Evolutionary conservation across 2,329 filamentous ascomycete species (phyloP), one percentile per base, ranked within the genome.

Genomic region (Domatiomyces globalis): DNA sequence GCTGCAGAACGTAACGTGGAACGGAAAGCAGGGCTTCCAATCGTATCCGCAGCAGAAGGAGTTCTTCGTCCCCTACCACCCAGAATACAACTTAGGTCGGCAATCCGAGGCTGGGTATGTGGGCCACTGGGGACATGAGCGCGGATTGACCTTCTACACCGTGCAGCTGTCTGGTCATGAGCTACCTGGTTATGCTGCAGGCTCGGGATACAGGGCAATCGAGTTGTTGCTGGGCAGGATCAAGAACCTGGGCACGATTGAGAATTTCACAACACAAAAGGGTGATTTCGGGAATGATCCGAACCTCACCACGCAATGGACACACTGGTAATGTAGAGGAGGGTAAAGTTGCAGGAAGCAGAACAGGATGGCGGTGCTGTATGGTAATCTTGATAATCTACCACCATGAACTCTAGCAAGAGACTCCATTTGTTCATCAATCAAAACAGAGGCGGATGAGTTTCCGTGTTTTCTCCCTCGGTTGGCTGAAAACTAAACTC

Each of bases 141-240:
- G 71, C 20, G 71, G 71, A 0, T 52, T 74, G 51, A 72, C 67
- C 0, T 74, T 72, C 54, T 53, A 54, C 36, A 18, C 48, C 5
- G 56, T 61, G 12, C 46, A 57, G 8, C 45, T 61, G 25, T 49
- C 54, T 10, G 60, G 60, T 22, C 60, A 62, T 45, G 57, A 56
- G 45, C 29, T 58, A 39, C 53, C 55, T 1, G 53, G 53, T 4
- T 56, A 57, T 45, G 46, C 80, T 18, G 82, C 84, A 0, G 75
- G 73, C 15, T 80, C 79, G 0, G 76, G 81, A 0, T 86, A 84
- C 63, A 72, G 85, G 29, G 81, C 85, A 51, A 63, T 92, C 17
- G 85, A 92, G 71, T 83, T 84, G 61, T 64, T 92, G 60, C 71
- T 92, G 1, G 85, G 86, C 0, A 71, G 84, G 39, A 78, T 54